Evolutionary conservation across 2,329 filamentous ascomycete genomes (phyloP), one percentile per base, ranked within the genome.

Genomic region (Colletotrichum tamarilloi): DNA sequence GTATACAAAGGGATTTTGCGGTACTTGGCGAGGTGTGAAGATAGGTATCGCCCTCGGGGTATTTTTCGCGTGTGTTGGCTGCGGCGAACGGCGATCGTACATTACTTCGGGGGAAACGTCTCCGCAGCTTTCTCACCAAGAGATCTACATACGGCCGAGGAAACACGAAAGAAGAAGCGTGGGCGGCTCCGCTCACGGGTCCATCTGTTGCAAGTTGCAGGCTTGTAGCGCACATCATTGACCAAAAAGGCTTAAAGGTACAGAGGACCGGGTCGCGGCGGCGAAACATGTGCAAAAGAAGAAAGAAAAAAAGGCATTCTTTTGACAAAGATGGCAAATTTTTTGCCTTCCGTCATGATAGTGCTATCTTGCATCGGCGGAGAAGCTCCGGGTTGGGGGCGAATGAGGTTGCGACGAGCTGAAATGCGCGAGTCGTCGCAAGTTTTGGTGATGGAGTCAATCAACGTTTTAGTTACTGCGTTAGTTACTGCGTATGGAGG

Each of bases 91-190:
- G 42, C 67, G 70, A 73, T 73, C 70, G 22, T 52, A 38, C 26
- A 70, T 56, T 60, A 14, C 38, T 64, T 69, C 42, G 38, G 35
- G 46, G 46, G 30, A 30, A 64, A 62, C 57, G 46, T 65, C 55
- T 60, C 67, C 35, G 60, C 60, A 60, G 22, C 58, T 16, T 16
- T 57, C 19, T 19, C 30, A 22, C 14, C 32, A 30, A 32, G 32
- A 64, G 67, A 73, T 73, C 67, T 70, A 42, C 67, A 70, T 28
- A 56, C 26, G 26, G 42, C 60, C 60, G 46, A 63, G 28, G 46
- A 63, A 53, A 53, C 46, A 63, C 46, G 28, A 35, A 42, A 16
- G 12, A 63, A 46, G 28, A 63, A 46, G 28, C 28, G 8, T 7
- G n/a, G 60, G n/a, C 28, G 46, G 60, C 60, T 63, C 60, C 28